phyloP scores from a whole-genome alignment of 1,284 basidiomycete genomes.

The Boletus semigastroideus region DNA sequence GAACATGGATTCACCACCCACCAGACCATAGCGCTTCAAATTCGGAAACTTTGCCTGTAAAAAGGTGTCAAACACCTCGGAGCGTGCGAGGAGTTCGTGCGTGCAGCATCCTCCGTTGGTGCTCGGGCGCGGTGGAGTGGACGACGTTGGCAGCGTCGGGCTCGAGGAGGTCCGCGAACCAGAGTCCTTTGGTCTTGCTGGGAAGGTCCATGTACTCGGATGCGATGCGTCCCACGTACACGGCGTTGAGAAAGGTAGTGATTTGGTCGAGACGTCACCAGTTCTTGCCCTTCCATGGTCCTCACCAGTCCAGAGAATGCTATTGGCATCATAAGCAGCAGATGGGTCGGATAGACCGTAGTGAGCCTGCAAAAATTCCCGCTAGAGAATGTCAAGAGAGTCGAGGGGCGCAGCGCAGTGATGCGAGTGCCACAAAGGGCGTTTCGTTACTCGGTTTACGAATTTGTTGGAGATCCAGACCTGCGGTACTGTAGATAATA shows the following conservation, averaged over 20 bases:
- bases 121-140: constrained; percentile 23
- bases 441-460: constrained; percentile 73
- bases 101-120: constrained; percentile 57
- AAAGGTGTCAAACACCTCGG: constrained; percentile 83
- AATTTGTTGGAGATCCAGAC: constrained; percentile 68
- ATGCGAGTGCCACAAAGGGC: constrained; percentile 78
- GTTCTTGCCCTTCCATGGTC: constrained; percentile 42
- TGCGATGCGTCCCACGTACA: constrained; percentile 82
- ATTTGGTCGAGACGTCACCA: constrained; percentile 77
- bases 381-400: constrained; percentile 81
- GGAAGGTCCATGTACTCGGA: constrained; percentile 91
- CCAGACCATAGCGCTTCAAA: constrained; percentile 80
- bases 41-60: constrained; percentile 82
- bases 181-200: constrained; percentile 75
- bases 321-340: constrained; percentile 69
- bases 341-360: constrained; percentile 67
- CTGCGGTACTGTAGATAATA: too few relatives aligned
- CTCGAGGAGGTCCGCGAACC: constrained; percentile 85
- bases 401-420: constrained; percentile 83
- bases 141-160: constrained; percentile 40
- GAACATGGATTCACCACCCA: constrained; percentile 91
- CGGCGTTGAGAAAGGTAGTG: constrained; percentile 61
- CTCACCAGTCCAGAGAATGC: constrained; percentile 71
- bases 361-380: constrained; percentile 76
- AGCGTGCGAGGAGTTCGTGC: constrained; percentile 67